These are phyloP conservation scores for Amaranthus tricolor DNA, from an alignment of 179 eudicot species.

Conservation along the genomic window DNA sequence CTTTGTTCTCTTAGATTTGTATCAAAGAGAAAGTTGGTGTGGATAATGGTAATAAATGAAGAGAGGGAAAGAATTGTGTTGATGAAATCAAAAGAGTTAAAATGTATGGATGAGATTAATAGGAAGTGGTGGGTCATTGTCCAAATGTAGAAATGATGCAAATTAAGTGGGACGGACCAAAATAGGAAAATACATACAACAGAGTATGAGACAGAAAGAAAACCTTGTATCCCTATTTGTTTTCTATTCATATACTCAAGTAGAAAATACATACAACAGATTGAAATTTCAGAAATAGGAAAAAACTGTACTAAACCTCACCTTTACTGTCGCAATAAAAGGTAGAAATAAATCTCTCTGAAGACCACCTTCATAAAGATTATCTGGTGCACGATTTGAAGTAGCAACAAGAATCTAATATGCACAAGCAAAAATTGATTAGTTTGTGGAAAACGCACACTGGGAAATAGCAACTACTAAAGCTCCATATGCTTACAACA, in stretches of 20 bases:
- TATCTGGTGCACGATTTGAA: conserved; percentile 95
- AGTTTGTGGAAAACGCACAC: neutral
- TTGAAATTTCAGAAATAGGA: neutral
- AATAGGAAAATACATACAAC: no score
- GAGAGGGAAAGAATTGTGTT: no score
- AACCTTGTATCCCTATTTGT: neutral
- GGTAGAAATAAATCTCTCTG: conserved; percentile 96
- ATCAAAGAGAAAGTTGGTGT: no score
- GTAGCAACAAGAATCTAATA: conserved; percentile 86
- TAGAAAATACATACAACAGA: neutral
- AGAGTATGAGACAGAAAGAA: neutral
- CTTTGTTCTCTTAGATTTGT: no score
- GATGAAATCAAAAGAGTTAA: no score
- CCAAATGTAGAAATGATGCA: no score
- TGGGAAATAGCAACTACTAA: conserved; percentile 3
- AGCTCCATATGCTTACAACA: conserved; percentile 45
- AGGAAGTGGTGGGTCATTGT: no score
- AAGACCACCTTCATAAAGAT: conserved; percentile 87
- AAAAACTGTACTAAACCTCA: conserved; percentile 37
- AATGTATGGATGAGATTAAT: no score
- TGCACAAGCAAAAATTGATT: conserved; percentile 1
- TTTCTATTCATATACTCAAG: neutral
- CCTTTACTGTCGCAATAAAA: conserved; percentile 85
- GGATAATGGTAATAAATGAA: no score
- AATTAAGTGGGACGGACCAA: no score